Base-by-base conservation (phyloP, 2,329 filamentous ascomycete genomes). In the Ophiostoma pallidulum region DNA sequence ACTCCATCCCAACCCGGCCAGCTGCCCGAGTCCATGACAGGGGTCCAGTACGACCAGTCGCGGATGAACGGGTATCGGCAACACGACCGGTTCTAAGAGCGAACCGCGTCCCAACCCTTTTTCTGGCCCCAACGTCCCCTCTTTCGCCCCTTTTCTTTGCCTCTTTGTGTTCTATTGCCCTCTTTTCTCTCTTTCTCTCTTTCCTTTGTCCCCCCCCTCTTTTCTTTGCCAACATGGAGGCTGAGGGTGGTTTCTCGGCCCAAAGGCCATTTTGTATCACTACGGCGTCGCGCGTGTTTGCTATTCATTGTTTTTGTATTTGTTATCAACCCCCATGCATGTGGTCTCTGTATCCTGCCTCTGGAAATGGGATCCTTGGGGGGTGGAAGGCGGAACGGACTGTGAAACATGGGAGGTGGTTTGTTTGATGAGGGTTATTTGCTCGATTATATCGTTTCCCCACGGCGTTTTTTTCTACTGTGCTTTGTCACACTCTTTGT, bases 1-100 rank as follows among this genome's bases (percentile, higher is more conserved):
- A 41, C 44, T 9, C 62, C 12, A 44, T 50, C 43, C 5, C 42
- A 48, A 22, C 39, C 45, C 10, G n/a, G n/a, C n/a, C 52, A 39
- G 16, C 33, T 33, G 0, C 73, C 78, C 1, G 78, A 82, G 19
- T 75, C 76, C 1, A 83, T 83, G 79, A 80, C 76, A 2, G 79
- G 79, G 2, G 77, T 83, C 6, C 78, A 82, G 57, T 83, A 82
- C 44, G 76, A 79, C 24, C 63, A 65, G 6, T 65, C 72, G 3
- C 66, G 70, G 19, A 53, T 64, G 8, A 72, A 70, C 50, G 72
- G 71, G 5, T 77, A 68, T 54, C 69, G 72, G 36, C 59, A 48
- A 22, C 12, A 36, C 2, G 50, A 53, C 10, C 43, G 50, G 18
- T 52, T 44, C 37, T 55, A 36, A 26, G 22, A 8, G 5, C 12